Base-by-base conservation (phyloP, 2,329 filamentous ascomycete species). In the Pseudogymnoascus verrucosus region DNA sequence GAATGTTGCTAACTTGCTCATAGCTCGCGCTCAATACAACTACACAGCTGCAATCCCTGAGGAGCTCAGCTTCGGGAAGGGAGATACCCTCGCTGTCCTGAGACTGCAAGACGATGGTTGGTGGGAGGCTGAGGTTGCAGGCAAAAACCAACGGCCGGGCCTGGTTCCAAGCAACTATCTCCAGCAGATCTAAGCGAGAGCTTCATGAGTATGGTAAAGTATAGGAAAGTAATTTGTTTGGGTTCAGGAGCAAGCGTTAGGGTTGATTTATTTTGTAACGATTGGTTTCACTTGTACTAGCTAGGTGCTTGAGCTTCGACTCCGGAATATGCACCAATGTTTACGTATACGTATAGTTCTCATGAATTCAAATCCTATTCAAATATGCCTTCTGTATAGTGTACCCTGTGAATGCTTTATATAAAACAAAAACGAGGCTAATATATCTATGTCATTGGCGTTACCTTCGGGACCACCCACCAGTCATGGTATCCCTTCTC, bases 91-190 rank as follows among this genome's bases (percentile, higher is more conserved):
- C 12, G 91, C 93, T 1, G 87, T 99, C 12, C 80, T 97, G 57
- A 84, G 93, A 65, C 86, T 96, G 71, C 95, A 99, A 77, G 95
- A 99, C 74, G 95, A 99, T 73, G 95, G 95, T 19, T 99, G 95
- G 95, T 99, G 96, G 95, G 95, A 99, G 78, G 96, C 96, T 11
- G 93, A 97, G 75, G 85, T 97, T 42, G 90, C 93, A 54, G 87
- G 88, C 23, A 81, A 82, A 67, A 83, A 81, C 64, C 76, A 74
- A n/a, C 67, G 85, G 82, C 60, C 80, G 77, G 86, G 86, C 65
- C 78, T 89, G 71, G 85, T 89, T 68, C 86, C 86, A 67, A 88
- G 86, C 75, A 89, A 89, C 73, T 89, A 89, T 70, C 78, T 89
- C n/a, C 51, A 57, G 4, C 51, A 57, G 10, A 57, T 57, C 28